Conservation (phyloP, 108 stramenopile species). For the Aurantiochytrium sp. region DNA sequence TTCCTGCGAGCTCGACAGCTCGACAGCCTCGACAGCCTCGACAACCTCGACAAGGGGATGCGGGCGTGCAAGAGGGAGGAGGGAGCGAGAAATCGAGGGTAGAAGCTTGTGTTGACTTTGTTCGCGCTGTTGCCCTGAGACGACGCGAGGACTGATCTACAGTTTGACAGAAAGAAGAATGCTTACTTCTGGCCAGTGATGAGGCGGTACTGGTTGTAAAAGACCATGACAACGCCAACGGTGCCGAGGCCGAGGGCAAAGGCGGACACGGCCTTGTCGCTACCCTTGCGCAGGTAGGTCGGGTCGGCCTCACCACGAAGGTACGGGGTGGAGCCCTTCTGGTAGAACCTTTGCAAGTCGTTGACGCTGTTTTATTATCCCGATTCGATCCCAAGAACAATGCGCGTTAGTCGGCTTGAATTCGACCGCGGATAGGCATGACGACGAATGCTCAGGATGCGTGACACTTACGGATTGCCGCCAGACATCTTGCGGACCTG, state of each 20-base stretch:
- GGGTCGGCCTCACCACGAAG: constrained; percentile 29
- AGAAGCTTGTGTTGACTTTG: too few species aligned
- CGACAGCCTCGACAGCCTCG: too few species aligned
- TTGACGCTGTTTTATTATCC: background rate
- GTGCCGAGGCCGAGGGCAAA: background rate
- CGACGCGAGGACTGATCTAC: background rate
- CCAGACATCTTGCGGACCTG: too few species aligned
- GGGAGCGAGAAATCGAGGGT: background rate
- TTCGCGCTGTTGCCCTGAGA: too few species aligned
- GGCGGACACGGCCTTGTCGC: background rate
- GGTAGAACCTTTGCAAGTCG: background rate
- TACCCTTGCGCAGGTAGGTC: constrained; percentile 19
- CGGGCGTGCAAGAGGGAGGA: background rate
- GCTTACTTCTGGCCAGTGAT: constrained; percentile 11
- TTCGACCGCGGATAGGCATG: too few species aligned
- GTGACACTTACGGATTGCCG: too few species aligned
- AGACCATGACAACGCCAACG: background rate
- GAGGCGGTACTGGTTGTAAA: background rate
- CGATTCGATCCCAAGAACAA: background rate
- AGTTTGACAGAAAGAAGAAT: background rate
- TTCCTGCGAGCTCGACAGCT: too few species aligned
- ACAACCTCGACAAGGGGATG: background rate
- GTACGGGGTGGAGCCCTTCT: constrained; percentile 31
- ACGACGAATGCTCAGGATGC: too few species aligned
- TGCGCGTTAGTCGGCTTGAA: background rate